A percentile compares a stretch with the other conserved stretches of the same genome.
These are phyloP conservation scores for Linderniella brevidens DNA, from an alignment of 257 asterid species.

Conservation along the genomic window DNA sequence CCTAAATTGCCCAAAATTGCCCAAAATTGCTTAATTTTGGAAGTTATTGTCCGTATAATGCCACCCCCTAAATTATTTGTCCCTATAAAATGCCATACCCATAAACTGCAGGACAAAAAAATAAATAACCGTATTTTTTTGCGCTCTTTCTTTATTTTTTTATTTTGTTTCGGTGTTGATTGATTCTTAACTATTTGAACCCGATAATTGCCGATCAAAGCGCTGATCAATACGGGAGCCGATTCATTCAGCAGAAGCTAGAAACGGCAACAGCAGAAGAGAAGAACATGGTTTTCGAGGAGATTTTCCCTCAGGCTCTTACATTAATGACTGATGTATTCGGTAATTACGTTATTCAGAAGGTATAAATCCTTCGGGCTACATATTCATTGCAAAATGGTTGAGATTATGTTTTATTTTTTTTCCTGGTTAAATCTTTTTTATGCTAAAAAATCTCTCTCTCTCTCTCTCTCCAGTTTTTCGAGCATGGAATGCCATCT, in stretches of 20 bases:
- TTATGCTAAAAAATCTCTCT: too few species aligned
- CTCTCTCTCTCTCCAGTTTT: slow-evolving; percentile 30
- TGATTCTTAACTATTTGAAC: slow-evolving; percentile 12
- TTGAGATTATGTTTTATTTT: too few species aligned
- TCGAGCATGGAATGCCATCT: slow-evolving; percentile 82
- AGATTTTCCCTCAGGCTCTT: slow-evolving; percentile 79
- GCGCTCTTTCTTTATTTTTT: too few species aligned
- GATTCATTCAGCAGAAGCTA: slow-evolving; percentile 91
- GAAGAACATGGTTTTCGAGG: slow-evolving; percentile 83
- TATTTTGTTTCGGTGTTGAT: slow-evolving; percentile 1
- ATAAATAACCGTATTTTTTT: too few species aligned
- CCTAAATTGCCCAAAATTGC: too few species aligned
- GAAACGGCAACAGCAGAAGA: slow-evolving; percentile 86
- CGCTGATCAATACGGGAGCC: slow-evolving; percentile 94
- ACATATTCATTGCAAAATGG: too few species aligned
- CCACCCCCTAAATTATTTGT: too few species aligned
- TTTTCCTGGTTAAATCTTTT: too few species aligned
- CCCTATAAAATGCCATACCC: too few species aligned
- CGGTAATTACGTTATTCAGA: slow-evolving; percentile 89
- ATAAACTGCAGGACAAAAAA: too few species aligned
- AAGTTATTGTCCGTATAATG: too few species aligned
- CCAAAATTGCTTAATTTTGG: too few species aligned
- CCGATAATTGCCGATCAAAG: slow-evolving; percentile 19
- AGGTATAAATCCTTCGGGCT: slow-evolving; percentile 25
- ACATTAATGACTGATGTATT: slow-evolving; percentile 86